Evolutionary conservation across 495 filamentous ascomycete species (phyloP), one percentile per base, ranked within the genome.

Genomic region (Talaromyces stipitatus): DNA sequence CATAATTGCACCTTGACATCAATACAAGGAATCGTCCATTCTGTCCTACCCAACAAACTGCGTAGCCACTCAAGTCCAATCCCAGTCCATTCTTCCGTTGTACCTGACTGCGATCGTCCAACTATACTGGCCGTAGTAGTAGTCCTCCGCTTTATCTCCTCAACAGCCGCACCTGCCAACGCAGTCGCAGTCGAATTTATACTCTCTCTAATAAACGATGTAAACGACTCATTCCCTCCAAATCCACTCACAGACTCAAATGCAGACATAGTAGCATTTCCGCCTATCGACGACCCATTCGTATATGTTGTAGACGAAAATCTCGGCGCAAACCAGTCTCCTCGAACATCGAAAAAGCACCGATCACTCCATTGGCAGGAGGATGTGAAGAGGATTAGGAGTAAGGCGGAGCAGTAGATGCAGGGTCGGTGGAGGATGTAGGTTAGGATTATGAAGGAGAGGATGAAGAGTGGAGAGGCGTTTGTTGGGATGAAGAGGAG

Each of bases 331-430:
- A 92, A 92, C 88, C 88, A 94, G 73, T 92, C 89, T 61, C 85
- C 75, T 53, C 78, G 85, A 43, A 91, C 80, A 69, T 94, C 89
- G 65, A 95, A 89, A 74, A 92, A 90, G 70, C 90, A 95, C 24
- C 84, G 84, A 65, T 94, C 89, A 58, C 86, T 88, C 90, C 90
- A 95, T 79, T 92, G 85, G 73, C 90, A 95, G 26, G 89, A 92
- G 14, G 89, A 92, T 47, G 85, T 77, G 76, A 95, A 95, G 60
- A 95, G 86, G 56, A 92, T 89, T 60, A 95, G 76, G 55, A 95
- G 88, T 28, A 95, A 85, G 56, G 90, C 80, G 55, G 90, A 92
- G 78, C 90, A 95, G 81, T 95, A 91, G 64, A 92, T 82, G 74
- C 90, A 95, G 56, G 90, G 90, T 55, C 90, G 82, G 67, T 92